Evolutionary conservation across 257 asterid genomes (phyloP), one percentile per base, ranked within the genome.

Genomic region (Anisodus acutangulus): DNA sequence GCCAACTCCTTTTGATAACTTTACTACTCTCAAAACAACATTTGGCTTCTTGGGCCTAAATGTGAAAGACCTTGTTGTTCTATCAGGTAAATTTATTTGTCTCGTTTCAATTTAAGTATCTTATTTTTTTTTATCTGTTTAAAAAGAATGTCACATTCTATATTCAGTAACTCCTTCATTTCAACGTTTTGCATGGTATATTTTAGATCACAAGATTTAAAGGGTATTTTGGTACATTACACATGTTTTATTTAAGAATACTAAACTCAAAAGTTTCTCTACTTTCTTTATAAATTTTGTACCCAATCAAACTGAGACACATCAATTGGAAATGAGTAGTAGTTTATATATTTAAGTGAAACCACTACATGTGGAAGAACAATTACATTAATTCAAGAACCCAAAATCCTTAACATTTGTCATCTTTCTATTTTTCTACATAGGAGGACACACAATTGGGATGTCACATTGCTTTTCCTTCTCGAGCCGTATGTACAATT

Each of bases 381-480:
- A 22, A 22, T 60, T 60, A n/a, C 6, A 17, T 6, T 17, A 6
- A 58, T 16, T 57, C 9, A 58, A 58, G 9, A 57, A 15, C 9
- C 2, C 0, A 5, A 55, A 16, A 16, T 13, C 3, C 63, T 0
- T 15, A 2, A 15, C 5, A 58, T 19, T 60, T 19, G 1, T 60
- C 0, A n/a, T 60, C 0, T 22, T 8, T 66, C 2, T 9, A 0
- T 9, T 22, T 45, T 0, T 1, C 16, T 59, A 35, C 68, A n/a
- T 84, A 92, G 96, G 94, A 55, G 90, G 91, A 26, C 96, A 92
- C 57, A 92, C 96, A 9, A 91, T 92, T 1, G 93, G 94, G 7
- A 19, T 87, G 3, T 89, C 93, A 7, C 94, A 89, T 58, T 90
- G 96, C 88, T 10, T 85, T 8, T 82, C 88, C 89, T 80, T 92